Evolutionary conservation across 208 protist species (phyloP), one percentile per base, ranked within the genome.

Genomic region (Acanthamoeba quina): DNA sequence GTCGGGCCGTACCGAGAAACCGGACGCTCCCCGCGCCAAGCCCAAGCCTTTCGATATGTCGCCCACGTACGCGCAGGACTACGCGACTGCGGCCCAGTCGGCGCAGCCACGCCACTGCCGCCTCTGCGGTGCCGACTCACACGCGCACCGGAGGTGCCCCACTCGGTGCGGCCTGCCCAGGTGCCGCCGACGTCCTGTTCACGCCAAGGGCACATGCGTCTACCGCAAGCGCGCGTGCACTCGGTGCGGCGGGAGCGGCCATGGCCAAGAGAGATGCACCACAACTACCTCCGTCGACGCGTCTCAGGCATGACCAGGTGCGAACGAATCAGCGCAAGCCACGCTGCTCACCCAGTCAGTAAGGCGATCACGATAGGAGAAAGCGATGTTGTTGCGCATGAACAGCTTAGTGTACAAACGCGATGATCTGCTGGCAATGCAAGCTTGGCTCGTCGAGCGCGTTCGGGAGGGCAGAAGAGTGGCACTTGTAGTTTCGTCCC

Each of bases 131-230:
- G 21, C 3, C 31, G 31, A 19, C 60, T 17, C 68, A 5, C 68
- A 78, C 34, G 47, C 68, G 31, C n/a, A 17, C 19, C 26, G 68
- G n/a, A n/a, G 34, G 5, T 78, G 68, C 31, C 29, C 26, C 7
- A 52, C 19, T 26, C 72, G 54, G 78, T 44, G 26, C 44, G 19
- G 4, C 41, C 29, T 47, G 47, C 3, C 26, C 7, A 15, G 78
- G 13, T 86, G 78, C 49, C 7, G 3, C 21, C 7, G 78, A 19
- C 44, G 78, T 13, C 44, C 15, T 11, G 7, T 21, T n/a, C 78
- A 86, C 31, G 78, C 78, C n/a, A 7, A 17, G 24, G 78, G 78
- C 5, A 44, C 78, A 6, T 86, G 78, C 78, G 21, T 62, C n/a
- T 86, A 86, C 78, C 78, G 78, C 21, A 17, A 29, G 52, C 78